phyloP scores from a whole-genome alignment of 1,284 basidiomycete genomes.

The Ustilago hordei region DNA sequence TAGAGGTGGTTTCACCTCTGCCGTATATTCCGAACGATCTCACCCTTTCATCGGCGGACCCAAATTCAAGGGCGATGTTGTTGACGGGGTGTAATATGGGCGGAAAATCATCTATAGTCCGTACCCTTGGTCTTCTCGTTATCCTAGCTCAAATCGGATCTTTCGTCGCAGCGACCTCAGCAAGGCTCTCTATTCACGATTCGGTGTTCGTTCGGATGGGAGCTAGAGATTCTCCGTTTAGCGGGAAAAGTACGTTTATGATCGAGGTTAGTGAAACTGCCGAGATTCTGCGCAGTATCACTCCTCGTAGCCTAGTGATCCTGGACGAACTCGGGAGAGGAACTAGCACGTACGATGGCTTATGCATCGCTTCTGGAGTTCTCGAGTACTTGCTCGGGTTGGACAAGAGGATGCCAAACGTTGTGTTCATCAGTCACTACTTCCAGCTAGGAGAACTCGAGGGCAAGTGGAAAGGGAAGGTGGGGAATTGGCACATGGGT shows the following conservation, averaged over 20 bases:
- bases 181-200: constrained; percentile 82
- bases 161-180: constrained; percentile 77
- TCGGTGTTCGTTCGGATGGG: constrained; percentile 85
- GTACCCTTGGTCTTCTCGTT: constrained; percentile 62
- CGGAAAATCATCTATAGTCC: constrained; percentile 77
- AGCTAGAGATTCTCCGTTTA: constrained; percentile 85
- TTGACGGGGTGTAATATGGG: constrained; percentile 69
- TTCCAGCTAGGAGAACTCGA: constrained; percentile 48
- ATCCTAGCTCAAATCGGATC: constrained; percentile 74
- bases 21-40: constrained; percentile 64
- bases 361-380: constrained; percentile 57
- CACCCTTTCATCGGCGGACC: constrained; percentile 13
- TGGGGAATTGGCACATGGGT: constrained; percentile 63
- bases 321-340: constrained; percentile 62
- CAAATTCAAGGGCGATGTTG: constrained; percentile 41
- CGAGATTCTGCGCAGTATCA: constrained; percentile 77
- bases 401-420: constrained; percentile 21
- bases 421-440: constrained; percentile 66
- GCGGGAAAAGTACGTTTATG: constrained; percentile 92
- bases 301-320: constrained; percentile 69
- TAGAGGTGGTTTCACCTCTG: constrained; percentile 45
- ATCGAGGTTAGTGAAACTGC: constrained; percentile 94
- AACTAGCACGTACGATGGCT: constrained; percentile 58
- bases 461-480: neutral
- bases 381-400: constrained; percentile 43